Base-by-base conservation (phyloP, 1,284 basidiomycete species). In the Cryptococcus amylolentus region DNA sequence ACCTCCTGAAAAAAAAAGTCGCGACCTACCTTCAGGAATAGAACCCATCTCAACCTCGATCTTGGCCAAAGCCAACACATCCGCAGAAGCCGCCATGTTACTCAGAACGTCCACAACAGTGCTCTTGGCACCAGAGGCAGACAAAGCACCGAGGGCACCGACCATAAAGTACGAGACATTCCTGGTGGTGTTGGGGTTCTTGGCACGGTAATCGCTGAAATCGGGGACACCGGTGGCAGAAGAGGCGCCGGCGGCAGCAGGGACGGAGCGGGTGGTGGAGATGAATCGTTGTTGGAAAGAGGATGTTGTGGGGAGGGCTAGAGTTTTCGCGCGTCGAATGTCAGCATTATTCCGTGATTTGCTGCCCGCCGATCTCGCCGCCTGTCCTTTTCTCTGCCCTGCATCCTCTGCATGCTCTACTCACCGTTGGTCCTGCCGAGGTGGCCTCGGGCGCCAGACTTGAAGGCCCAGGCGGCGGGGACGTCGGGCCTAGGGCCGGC, bases 51-150 rank as follows among this genome's bases (percentile, higher is more conserved):
- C 93, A 62, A 99, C 86, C 80, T 99, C 96, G 61, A 98, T 91
- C 82, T 98, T 98, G 67, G 96, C 96, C 65, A 98, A 84, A 51
- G 96, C 96, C 68, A 98, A 86, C 49, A 99, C 95, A 76, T 99
- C 96, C 39, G 94, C 93, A 47, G 95, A 97, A 20, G 96, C 96
- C 57, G 89, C 84, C 91, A 99, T 94, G 65, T 92, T 94, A 69
- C 89, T 84, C 58, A 99, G 83, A 81, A 98, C 95, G 78, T 97
- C 95, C 63, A 91, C 86, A 62, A 98, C 88, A 65, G 88, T 87
- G 44, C 91, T 91, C 80, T 98, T 96, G 70, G 94, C 95, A 62
- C 87, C 91, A 20, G 91, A 90, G 56, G 96, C 96, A 63, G 91
- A 86, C 75, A 99, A 84, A 66, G 97, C 84, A 77, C 96, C 96